These are phyloP conservation scores for Harringtonia lauricola DNA, from an alignment of 2,329 filamentous ascomycete species.

Conservation along the genomic window DNA sequence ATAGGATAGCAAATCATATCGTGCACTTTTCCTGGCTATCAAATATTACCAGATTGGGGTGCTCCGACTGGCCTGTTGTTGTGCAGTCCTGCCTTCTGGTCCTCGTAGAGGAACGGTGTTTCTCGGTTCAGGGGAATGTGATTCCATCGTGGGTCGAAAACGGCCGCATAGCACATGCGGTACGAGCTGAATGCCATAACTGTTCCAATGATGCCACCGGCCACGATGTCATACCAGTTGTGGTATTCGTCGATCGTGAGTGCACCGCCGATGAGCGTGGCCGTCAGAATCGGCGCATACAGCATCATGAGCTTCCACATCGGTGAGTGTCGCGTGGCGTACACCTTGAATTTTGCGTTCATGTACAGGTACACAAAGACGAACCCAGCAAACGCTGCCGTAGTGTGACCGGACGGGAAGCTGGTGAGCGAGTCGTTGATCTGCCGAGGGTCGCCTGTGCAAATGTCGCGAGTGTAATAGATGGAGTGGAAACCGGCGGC, in stretches of 20 bases:
- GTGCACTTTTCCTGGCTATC: too few species aligned
- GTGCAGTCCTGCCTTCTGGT: background rate
- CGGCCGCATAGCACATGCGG: constrained; percentile 53
- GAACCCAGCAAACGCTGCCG: constrained; percentile 62
- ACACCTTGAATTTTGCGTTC: constrained; percentile 70
- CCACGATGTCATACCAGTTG: constrained; percentile 63
- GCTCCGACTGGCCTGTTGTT: too few species aligned
- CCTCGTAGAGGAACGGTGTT: constrained; percentile 18
- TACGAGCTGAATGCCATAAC: constrained; percentile 52
- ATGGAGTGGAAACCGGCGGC: constrained; percentile 36
- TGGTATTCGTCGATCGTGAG: constrained; percentile 65
- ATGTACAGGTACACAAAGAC: constrained; percentile 63
- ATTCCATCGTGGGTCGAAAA: constrained; percentile 59
- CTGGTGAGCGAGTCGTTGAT: constrained; percentile 62
- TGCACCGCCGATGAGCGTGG: constrained; percentile 55
- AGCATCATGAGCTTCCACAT: constrained; percentile 62
- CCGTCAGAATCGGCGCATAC: constrained; percentile 56
- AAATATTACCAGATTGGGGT: too few species aligned
- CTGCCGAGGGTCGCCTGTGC: constrained; percentile 51
- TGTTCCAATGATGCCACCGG: constrained; percentile 51
- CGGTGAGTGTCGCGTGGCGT: constrained; percentile 58
- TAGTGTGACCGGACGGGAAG: constrained; percentile 64
- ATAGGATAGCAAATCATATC: too few species aligned
- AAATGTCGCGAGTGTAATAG: constrained; percentile 60
- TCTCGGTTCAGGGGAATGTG: constrained; percentile 49